These are phyloP conservation scores for Cochlearia excelsa DNA, from an alignment of 345 rosid species.

Conservation along the genomic window DNA sequence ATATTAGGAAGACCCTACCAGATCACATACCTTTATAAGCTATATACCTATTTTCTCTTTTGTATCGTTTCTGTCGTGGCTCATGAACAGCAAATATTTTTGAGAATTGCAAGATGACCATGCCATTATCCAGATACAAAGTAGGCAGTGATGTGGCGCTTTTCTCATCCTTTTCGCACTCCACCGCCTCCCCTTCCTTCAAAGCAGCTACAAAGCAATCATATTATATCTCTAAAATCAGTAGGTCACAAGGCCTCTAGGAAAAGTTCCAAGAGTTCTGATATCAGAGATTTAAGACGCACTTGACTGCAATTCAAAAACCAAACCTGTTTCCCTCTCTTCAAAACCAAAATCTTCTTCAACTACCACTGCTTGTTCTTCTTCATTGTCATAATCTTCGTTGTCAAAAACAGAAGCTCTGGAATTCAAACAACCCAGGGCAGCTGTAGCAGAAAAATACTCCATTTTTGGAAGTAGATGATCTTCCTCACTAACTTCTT, in stretches of 20 bases:
- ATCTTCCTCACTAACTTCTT: conserved; percentile 77
- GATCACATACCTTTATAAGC: conserved; percentile 55
- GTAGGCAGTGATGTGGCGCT: conserved; percentile 65
- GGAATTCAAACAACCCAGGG: conserved; percentile 44
- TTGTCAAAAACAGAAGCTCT: conserved; percentile 65
- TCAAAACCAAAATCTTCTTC: conserved; percentile 45
- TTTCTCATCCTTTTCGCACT: conserved; percentile 45
- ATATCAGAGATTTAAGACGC: neutral
- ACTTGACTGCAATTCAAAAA: conserved; percentile 8
- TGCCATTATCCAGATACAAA: conserved; percentile 78
- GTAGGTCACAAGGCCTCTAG: no score
- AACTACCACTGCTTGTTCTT: conserved; percentile 54
- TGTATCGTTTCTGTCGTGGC: conserved; percentile 58
- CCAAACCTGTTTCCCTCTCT: conserved; percentile 47
- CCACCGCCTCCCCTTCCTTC: conserved; percentile 31
- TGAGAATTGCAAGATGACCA: conserved; percentile 79
- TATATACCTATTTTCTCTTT: conserved; percentile 58
- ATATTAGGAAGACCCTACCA: neutral
- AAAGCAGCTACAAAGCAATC: conserved; percentile 24
- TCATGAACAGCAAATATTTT: conserved; percentile 92
- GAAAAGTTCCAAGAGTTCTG: no score
- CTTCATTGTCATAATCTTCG: conserved; percentile 94
- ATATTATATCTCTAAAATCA: neutral
- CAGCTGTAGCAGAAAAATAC: conserved; percentile 53
- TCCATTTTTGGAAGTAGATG: conserved; percentile 68